Evolutionary conservation across 2,329 filamentous ascomycete genomes (phyloP), one percentile per base, ranked within the genome.

Genomic region (Botrytis byssoidea): DNA sequence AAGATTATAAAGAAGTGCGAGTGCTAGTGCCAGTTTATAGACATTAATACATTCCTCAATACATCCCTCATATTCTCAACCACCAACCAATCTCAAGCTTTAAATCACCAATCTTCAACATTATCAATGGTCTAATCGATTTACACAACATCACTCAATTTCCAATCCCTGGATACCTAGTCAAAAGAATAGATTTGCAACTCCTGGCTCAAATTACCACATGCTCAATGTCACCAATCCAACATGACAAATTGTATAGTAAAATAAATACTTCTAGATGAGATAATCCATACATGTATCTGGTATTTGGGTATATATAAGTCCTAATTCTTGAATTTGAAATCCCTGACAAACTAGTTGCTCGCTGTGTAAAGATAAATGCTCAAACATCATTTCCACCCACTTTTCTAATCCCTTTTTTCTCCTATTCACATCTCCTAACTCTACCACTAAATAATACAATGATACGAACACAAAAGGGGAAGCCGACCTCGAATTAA

Each of bases 381-480:
- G 48, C 35, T 22, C 48, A 68, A 68, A 25, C 25, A 46, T 40
- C 10, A 8, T 61, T 40, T n/a, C 14, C 22, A 40, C 22, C 48
- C 48, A 68, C 48, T 1, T 7, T 20, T 65, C 61, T 22, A 16
- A 32, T n/a, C 61, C n/a, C 61, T 25, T 22, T n/a, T 46, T 32
- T 16, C 63, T 3, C 18, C 35, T 22, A 7, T 42, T 57, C 35
- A 18, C 35, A 42, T 57, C 66, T 42, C 46, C 8, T n/a, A 25
- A 40, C 16, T 35, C 18, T 57, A n/a, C 25, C 66, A 68, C 48
- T 42, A 42, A 22, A 68, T 42, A 68, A 57, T 68, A 68, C 66
- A 68, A 68, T 42, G 32, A 57, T n/a, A 57, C 16, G 16, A 68
- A 68, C 4, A 57, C 16, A 68, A 57, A 68, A 57, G 46, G 35